phyloP scores from a whole-genome alignment of 2,329 filamentous ascomycete genomes.

The Penicillium sp. region DNA sequence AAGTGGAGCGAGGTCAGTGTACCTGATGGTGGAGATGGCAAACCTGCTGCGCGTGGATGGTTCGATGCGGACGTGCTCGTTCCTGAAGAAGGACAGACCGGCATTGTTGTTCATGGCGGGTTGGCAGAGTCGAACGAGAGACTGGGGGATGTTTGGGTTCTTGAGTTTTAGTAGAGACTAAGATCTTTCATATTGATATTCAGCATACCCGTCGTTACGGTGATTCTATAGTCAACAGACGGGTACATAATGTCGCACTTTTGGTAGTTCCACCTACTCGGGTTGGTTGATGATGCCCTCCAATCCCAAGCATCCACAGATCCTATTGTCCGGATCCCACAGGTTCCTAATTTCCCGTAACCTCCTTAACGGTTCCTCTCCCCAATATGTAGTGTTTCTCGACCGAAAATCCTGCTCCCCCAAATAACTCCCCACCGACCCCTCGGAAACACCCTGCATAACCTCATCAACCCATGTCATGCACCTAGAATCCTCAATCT shows the following conservation, averaged over 20 bases:
- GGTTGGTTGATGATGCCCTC: not conserved
- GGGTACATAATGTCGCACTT: no score
- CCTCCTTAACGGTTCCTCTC: not conserved
- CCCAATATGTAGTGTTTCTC: not conserved
- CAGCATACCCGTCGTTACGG: not conserved
- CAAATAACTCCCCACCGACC: not conserved
- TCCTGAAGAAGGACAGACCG: slow-evolving; percentile 18
- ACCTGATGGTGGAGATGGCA: slow-evolving; percentile 17
- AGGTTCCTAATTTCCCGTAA: not conserved
- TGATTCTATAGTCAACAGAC: not conserved
- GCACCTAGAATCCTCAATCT: slow-evolving; percentile 3
- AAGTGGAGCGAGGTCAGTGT: slow-evolving; percentile 40
- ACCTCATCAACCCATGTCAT: not conserved
- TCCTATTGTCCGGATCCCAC: slow-evolving; percentile 5
- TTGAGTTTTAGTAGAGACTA: not conserved
- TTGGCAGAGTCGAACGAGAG: slow-evolving; percentile 58
- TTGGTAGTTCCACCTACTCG: no score
- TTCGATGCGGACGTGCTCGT: slow-evolving; percentile 56
- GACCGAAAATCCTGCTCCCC: slow-evolving; percentile 8
- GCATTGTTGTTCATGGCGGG: slow-evolving; percentile 56
- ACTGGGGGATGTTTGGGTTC: slow-evolving; percentile 55
- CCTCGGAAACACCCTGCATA: not conserved
- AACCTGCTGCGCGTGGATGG: slow-evolving; percentile 56
- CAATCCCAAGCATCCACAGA: not conserved
- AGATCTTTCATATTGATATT: slow-evolving; percentile 8